Percentiles rank a stretch among this genome's conserved stretches.
Conservation (phyloP, 208 protist species). For the Leishmania braziliensis region DNA sequence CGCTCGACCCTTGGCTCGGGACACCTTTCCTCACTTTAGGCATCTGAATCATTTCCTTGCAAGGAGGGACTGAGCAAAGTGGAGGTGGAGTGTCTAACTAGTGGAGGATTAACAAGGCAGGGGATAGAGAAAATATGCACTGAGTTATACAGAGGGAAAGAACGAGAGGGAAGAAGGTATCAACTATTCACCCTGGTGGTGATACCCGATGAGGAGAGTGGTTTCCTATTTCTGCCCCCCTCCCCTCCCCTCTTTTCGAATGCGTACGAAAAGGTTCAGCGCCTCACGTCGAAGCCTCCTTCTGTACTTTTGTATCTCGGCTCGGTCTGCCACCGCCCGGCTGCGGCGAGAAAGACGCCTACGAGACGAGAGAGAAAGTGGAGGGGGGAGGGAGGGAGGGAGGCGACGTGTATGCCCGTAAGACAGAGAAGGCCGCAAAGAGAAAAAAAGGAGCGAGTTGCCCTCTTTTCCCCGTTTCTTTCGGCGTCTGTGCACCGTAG, state of each 20-base stretch:
- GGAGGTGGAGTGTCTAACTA: neutral
- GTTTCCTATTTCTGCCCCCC: neutral
- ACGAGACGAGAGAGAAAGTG: neutral
- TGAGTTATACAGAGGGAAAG: slow-evolving; percentile 4
- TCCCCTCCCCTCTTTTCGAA: neutral
- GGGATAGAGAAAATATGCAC: neutral
- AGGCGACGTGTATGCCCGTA: neutral
- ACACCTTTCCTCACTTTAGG: neutral
- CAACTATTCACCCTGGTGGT: neutral
- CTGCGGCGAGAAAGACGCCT: neutral
- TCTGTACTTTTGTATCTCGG: neutral
- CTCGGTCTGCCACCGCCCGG: neutral
- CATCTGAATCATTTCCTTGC: slow-evolving; percentile 1
- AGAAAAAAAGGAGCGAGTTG: neutral
- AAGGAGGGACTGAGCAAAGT: neutral
- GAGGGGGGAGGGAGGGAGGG: neutral
- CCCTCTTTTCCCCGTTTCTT: no score
- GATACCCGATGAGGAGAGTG: neutral
- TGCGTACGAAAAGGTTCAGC: neutral
- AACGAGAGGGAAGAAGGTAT: neutral
- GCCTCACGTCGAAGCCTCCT: neutral
- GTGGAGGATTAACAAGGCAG: neutral
- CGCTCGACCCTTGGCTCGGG: neutral
- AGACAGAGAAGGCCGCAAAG: neutral
- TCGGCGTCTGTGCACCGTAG: no score